Evolutionary conservation across 345 rosid species (phyloP).

Genomic region (Cochlearia excelsa): DNA sequence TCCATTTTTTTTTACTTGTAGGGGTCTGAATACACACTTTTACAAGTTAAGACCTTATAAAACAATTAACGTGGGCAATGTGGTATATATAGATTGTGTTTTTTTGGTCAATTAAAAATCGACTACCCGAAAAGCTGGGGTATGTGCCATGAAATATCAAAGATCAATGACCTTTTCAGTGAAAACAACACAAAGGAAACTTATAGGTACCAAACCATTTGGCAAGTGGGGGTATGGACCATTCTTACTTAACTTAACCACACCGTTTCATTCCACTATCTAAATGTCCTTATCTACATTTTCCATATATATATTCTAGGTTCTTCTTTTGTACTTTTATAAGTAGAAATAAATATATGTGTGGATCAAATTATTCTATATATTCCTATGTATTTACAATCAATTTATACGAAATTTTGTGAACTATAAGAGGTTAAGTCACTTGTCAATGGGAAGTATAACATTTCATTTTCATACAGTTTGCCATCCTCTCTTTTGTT

Average conservation of each 20-base stretch:
- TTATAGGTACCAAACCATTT: constrained; percentile 21
- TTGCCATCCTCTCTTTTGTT: constrained; percentile 5
- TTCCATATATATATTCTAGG: constrained; percentile 7
- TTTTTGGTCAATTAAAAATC: background rate
- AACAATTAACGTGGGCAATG: no score
- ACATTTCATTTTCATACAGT: constrained; percentile 34
- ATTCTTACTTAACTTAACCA: background rate
- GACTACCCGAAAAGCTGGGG: constrained; percentile 26
- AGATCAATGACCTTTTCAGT: constrained; percentile 1
- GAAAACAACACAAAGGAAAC: constrained; percentile 26
- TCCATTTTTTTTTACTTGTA: no score
- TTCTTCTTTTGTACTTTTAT: background rate
- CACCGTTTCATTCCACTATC: background rate
- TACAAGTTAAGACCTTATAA: no score
- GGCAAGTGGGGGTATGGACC: constrained; percentile 34
- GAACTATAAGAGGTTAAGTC: constrained; percentile 28
- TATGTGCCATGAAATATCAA: constrained; percentile 1
- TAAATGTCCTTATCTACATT: background rate
- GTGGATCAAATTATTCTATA: constrained; percentile 14
- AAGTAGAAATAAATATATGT: background rate
- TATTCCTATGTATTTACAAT: background rate
- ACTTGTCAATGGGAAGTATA: constrained; percentile 14
- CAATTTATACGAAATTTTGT: constrained; percentile 8
- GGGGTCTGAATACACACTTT: no score
- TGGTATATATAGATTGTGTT: background rate